phyloP scores from a whole-genome alignment of 192 early-diverging fungal species.

The Coemansia aciculifera region DNA sequence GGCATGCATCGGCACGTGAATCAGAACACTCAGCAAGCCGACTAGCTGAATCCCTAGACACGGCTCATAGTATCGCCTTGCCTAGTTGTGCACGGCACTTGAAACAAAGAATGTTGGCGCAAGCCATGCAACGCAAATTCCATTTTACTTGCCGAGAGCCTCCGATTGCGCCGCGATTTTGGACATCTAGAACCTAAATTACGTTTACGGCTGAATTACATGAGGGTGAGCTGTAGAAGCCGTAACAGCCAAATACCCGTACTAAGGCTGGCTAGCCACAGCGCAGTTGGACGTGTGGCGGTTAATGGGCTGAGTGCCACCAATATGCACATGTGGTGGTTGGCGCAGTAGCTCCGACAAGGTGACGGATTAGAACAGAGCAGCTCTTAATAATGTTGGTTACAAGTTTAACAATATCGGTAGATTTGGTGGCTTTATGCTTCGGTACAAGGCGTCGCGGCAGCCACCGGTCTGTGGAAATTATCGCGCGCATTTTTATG shows the following conservation, averaged over 20 bases:
- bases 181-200: background rate
- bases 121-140: background rate
- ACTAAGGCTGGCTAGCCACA: background rate
- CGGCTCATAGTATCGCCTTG: background rate
- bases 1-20: background rate
- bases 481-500: constrained; percentile 16
- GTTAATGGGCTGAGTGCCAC: background rate
- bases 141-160: constrained; percentile 5
- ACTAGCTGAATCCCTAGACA: background rate
- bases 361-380: too few relatives aligned
- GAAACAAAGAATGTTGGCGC: background rate
- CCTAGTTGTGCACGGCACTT: background rate
- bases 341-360: background rate
- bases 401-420: background rate
- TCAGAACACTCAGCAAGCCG: background rate
- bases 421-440: background rate
- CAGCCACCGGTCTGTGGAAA: constrained; percentile 2
- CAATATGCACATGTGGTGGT: background rate
- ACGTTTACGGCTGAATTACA: background rate
- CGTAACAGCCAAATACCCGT: background rate
- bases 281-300: background rate
- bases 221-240: background rate
- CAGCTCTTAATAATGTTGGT: background rate
- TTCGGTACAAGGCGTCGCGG: background rate
- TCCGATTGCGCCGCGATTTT: background rate